A percentile compares a stretch with the other conserved stretches of the same genome.
Conservation (phyloP, 768 basidiomycete species). For the Hemileccinum impolitum region DNA sequence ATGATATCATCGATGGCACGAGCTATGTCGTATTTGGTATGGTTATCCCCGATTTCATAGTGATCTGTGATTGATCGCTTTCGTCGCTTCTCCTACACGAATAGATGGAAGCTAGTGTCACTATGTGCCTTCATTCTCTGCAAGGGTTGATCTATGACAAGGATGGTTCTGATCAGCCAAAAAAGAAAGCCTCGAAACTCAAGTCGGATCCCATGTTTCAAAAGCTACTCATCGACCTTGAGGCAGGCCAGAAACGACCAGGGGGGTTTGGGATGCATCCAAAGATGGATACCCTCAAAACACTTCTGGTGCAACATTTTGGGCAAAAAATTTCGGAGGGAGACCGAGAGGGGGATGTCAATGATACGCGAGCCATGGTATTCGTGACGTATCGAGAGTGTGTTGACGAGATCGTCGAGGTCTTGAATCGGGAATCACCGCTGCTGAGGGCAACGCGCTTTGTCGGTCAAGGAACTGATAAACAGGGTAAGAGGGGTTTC, state of each 20-base stretch:
- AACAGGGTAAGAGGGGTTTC: constrained; percentile 82
- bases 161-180: constrained; percentile 28
- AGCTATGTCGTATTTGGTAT: constrained; percentile 85
- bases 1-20: constrained; percentile 63
- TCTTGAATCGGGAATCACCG: constrained; percentile 71
- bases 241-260: constrained; percentile 44
- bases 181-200: constrained; percentile 43
- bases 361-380: constrained; percentile 80
- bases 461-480: constrained; percentile 87
- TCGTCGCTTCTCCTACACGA: background rate
- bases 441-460: constrained; percentile 81
- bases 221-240: constrained; percentile 64
- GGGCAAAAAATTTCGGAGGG: constrained; percentile 39
- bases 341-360: constrained; percentile 28
- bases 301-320: constrained; percentile 79
- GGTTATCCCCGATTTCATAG: constrained; percentile 18
- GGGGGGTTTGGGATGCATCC: constrained; percentile 70
- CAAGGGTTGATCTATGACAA: constrained; percentile 46
- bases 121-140: constrained; percentile 72
- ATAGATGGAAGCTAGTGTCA: constrained; percentile 79
- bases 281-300: constrained; percentile 84
- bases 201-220: constrained; percentile 58
- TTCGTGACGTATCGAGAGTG: constrained; percentile 89
- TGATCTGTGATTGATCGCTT: background rate
- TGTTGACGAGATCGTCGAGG: constrained; percentile 86